Percentiles rank a stretch among this genome's conserved stretches.
These are phyloP conservation scores for Apiospora kogelbergensis DNA, from an alignment of 2,329 filamentous ascomycete species.

Conservation along the genomic window DNA sequence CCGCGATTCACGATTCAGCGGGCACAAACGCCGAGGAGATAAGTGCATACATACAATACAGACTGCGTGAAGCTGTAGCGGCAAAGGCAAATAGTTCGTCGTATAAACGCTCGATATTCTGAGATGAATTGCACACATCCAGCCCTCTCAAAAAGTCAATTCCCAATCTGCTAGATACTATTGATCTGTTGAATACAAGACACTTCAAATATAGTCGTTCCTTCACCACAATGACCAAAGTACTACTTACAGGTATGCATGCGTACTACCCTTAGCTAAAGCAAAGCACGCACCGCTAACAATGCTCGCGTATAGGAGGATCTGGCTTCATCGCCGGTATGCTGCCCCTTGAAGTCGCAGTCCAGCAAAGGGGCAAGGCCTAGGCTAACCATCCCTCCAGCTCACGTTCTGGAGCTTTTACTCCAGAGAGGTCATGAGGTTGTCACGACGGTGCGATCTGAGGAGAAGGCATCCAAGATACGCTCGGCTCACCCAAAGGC, in stretches of 20 bases:
- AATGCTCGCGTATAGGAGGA: slow-evolving; percentile 36
- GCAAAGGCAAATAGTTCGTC: neutral
- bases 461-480: slow-evolving; percentile 54
- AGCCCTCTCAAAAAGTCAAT: neutral
- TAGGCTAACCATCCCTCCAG: slow-evolving; percentile 29
- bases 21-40: neutral
- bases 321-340: slow-evolving; percentile 53
- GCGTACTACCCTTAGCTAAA: neutral
- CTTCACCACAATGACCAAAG: slow-evolving; percentile 39
- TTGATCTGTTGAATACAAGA: neutral
- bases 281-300: neutral
- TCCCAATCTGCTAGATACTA: neutral
- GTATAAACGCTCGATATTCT: no score
- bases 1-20: slow-evolving; percentile 6
- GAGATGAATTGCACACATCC: neutral
- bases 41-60: no score
- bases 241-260: slow-evolving; percentile 44
- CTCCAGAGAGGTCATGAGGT: slow-evolving; percentile 50
- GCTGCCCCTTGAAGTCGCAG: slow-evolving; percentile 14
- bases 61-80: neutral
- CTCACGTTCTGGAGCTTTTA: slow-evolving; percentile 56
- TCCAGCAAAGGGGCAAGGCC: neutral
- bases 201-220: neutral
- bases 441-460: slow-evolving; percentile 55
- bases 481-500: slow-evolving; percentile 47